A percentile compares a stretch with the other conserved stretches of the same genome.
Conservation (phyloP, 2,329 filamentous ascomycete genomes). For the Drechslerella coelobrocha region DNA sequence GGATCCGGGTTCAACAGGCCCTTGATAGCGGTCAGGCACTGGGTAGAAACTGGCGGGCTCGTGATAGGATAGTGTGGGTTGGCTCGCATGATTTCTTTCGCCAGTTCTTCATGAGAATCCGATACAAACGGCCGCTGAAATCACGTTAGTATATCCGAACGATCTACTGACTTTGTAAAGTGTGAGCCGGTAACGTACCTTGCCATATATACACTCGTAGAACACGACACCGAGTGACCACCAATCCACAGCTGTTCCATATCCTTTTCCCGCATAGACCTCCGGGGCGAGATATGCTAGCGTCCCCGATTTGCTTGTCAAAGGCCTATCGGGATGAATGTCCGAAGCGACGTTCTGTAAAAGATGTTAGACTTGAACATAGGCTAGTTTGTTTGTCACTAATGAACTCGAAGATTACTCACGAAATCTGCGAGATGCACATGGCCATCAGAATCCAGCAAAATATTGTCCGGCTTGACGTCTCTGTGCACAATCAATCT, state of each 20-base stretch:
- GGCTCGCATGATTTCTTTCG: slow-evolving; percentile 79
- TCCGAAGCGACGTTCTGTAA: slow-evolving; percentile 92
- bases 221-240: slow-evolving; percentile 98
- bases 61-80: slow-evolving; percentile 91
- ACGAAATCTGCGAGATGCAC: slow-evolving; percentile 98
- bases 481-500: slow-evolving; percentile 91
- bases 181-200: slow-evolving; percentile 65
- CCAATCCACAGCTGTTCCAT: slow-evolving; percentile 92
- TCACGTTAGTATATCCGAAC: slow-evolving; percentile 8
- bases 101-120: slow-evolving; percentile 79
- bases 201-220: slow-evolving; percentile 99
- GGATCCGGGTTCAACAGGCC: slow-evolving; percentile 82
- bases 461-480: slow-evolving; percentile 88
- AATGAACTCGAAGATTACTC: slow-evolving; percentile 58
- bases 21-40: slow-evolving; percentile 87
- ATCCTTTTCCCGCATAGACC: slow-evolving; percentile 89
- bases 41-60: slow-evolving; percentile 83
- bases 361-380: slow-evolving; percentile 56
- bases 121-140: slow-evolving; percentile 87
- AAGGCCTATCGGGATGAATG: slow-evolving; percentile 77
- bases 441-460: slow-evolving; percentile 86
- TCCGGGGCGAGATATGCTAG: slow-evolving; percentile 94
- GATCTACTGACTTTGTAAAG: slow-evolving; percentile 5
- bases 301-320: slow-evolving; percentile 96
- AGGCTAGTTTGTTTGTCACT: no score